Percentiles rank a stretch among this genome's conserved stretches.
Conservation (phyloP, 306 rosid species). For the Hippophae rhamnoides region DNA sequence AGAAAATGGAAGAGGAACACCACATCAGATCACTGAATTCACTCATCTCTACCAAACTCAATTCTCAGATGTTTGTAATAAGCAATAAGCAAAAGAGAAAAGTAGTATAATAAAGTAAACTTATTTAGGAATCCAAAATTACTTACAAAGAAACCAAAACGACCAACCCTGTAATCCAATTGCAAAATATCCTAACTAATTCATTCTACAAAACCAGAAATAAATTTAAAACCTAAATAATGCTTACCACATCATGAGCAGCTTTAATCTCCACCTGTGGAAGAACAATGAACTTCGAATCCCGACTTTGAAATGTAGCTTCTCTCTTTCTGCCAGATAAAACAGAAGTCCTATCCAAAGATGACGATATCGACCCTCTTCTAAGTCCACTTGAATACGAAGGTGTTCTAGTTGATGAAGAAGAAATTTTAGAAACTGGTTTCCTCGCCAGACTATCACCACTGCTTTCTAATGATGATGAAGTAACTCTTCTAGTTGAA, state of each 20-base stretch:
- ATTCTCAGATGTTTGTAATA: too few relatives aligned
- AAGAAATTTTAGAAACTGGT: conserved; percentile 48
- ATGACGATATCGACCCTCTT: conserved; percentile 45
- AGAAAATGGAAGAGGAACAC: conserved; percentile 1
- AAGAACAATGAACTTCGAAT: conserved; percentile 64
- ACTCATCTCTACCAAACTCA: too few relatives aligned
- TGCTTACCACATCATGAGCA: conserved; percentile 78
- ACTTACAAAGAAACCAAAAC: too few relatives aligned
- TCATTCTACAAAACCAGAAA: too few relatives aligned
- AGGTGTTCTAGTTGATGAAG: conserved; percentile 45
- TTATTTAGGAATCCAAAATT: too few relatives aligned
- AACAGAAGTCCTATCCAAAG: conserved; percentile 48
- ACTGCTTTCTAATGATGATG: conserved; percentile 48
- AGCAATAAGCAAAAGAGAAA: too few relatives aligned
- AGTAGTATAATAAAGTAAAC: too few relatives aligned
- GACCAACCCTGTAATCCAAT: too few relatives aligned
- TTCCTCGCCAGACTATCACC: conserved; percentile 50
- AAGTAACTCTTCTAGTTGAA: conserved; percentile 34
- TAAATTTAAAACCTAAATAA: too few relatives aligned
- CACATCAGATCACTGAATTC: background rate
- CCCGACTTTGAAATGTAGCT: conserved; percentile 56
- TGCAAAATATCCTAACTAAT: too few relatives aligned
- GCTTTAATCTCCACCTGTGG: conserved; percentile 91
- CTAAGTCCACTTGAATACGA: conserved; percentile 47
- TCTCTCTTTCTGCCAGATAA: conserved; percentile 57